phyloP scores from a whole-genome alignment of 805 yeast species.

The Dipodascopsis uninucleata region DNA sequence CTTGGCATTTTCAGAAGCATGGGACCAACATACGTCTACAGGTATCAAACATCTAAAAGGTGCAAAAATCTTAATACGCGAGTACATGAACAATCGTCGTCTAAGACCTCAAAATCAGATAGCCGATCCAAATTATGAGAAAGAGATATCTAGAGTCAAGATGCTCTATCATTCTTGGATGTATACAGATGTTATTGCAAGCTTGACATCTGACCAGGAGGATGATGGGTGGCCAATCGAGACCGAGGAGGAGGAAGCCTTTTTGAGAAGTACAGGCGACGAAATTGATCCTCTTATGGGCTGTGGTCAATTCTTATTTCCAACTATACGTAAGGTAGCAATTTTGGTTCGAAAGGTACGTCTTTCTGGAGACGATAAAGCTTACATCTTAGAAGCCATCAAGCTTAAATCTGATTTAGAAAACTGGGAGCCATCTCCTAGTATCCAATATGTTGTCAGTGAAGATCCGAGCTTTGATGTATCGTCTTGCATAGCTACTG shows the following conservation, averaged over 20 bases:
- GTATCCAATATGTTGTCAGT: constrained; percentile 36
- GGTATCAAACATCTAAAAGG: constrained; percentile 69
- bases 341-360: constrained; percentile 51
- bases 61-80: constrained; percentile 54
- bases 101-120: constrained; percentile 6
- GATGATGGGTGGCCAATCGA: constrained; percentile 34
- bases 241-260: constrained; percentile 21
- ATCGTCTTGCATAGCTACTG: constrained; percentile 60
- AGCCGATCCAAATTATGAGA: constrained; percentile 14
- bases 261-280: constrained; percentile 1
- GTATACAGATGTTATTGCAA: constrained; percentile 63
- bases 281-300: constrained; percentile 64
- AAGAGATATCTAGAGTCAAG: constrained; percentile 38
- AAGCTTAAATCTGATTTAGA: constrained; percentile 51
- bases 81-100: constrained; percentile 19
- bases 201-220: constrained; percentile 53
- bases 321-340: constrained; percentile 63
- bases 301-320: constrained; percentile 60
- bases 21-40: constrained; percentile 65
- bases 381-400: constrained; percentile 49
- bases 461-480: constrained; percentile 53
- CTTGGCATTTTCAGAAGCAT: constrained; percentile 61
- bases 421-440: constrained; percentile 53
- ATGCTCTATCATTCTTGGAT: constrained; percentile 63
- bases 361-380: constrained; percentile 30